Evolutionary conservation across 106 monocot species (phyloP).

Genomic region (Dendrobium nobile): DNA sequence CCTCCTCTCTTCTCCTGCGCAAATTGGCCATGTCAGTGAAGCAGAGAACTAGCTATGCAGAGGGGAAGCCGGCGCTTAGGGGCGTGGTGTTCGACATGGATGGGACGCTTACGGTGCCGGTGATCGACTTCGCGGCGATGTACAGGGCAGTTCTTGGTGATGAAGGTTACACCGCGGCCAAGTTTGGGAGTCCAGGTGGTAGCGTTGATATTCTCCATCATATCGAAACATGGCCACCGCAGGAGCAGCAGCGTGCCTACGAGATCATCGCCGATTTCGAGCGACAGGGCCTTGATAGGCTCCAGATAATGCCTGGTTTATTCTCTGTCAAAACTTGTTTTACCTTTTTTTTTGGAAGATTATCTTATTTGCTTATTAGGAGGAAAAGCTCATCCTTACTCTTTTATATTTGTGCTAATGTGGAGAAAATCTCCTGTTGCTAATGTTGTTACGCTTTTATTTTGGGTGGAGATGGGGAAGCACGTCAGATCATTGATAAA

Average conservation of each 20-base stretch:
- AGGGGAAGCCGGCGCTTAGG: conserved; percentile 29
- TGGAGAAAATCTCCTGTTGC: neutral
- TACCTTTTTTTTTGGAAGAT: neutral
- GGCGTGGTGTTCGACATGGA: conserved; percentile 99
- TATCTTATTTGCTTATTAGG: neutral
- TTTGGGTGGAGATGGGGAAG: neutral
- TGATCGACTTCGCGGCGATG: conserved; percentile 90
- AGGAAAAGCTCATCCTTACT: neutral
- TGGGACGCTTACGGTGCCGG: conserved; percentile 91
- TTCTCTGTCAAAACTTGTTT: neutral
- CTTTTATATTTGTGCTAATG: neutral
- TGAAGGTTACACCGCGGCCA: conserved; percentile 35
- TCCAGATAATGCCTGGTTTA: conserved; percentile 96
- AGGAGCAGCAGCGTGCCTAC: conserved; percentile 64
- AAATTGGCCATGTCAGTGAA: neutral
- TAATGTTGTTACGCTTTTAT: neutral
- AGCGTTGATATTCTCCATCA: conserved; percentile 79
- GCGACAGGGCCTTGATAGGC: conserved; percentile 64
- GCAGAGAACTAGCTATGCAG: neutral
- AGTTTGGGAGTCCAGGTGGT: conserved; percentile 23
- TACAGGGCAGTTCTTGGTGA: conserved; percentile 75
- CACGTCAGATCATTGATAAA: neutral
- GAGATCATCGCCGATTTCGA: conserved; percentile 78
- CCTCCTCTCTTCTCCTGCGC: neutral
- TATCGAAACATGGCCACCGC: conserved; percentile 62